These are phyloP conservation scores for Exophiala viscosa DNA, from an alignment of 2,329 filamentous ascomycete species.

Conservation along the genomic window DNA sequence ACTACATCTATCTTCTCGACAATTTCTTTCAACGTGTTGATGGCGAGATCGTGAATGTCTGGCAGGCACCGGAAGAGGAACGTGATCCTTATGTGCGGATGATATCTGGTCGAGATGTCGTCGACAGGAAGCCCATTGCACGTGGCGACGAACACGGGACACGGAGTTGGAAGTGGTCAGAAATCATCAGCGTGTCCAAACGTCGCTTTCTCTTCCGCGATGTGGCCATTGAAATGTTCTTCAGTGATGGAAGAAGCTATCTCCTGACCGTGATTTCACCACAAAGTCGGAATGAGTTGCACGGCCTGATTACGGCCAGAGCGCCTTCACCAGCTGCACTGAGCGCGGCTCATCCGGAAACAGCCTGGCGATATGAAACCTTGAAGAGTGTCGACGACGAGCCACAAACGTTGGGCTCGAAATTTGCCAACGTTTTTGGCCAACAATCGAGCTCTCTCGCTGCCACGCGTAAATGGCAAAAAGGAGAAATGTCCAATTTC, in stretches of 20 bases:
- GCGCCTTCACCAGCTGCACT: slow-evolving; percentile 59
- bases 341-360: slow-evolving; percentile 74
- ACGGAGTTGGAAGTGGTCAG: slow-evolving; percentile 87
- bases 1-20: slow-evolving; percentile 89
- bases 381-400: slow-evolving; percentile 65
- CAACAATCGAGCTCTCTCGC: slow-evolving; percentile 75
- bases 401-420: slow-evolving; percentile 70
- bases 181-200: slow-evolving; percentile 93
- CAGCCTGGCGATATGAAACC: slow-evolving; percentile 86
- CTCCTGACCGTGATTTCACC: slow-evolving; percentile 79
- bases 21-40: slow-evolving; percentile 93
- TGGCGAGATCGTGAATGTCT: slow-evolving; percentile 94
- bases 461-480: slow-evolving; percentile 83
- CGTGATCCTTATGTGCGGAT: slow-evolving; percentile 93
- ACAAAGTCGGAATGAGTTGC: slow-evolving; percentile 72
- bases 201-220: slow-evolving; percentile 92
- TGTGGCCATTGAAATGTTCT: slow-evolving; percentile 95
- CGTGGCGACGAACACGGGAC: slow-evolving; percentile 69
- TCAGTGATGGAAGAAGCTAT: slow-evolving; percentile 93
- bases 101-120: slow-evolving; percentile 72
- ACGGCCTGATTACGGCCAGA: slow-evolving; percentile 68
- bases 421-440: slow-evolving; percentile 89
- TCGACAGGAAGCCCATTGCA: slow-evolving; percentile 50
- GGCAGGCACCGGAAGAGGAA: slow-evolving; percentile 87
- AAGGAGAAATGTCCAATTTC: slow-evolving; percentile 95